These are phyloP conservation scores for Phytophthora citrophthora DNA, from an alignment of 352 stramenopile genomes.

Conservation along the genomic window DNA sequence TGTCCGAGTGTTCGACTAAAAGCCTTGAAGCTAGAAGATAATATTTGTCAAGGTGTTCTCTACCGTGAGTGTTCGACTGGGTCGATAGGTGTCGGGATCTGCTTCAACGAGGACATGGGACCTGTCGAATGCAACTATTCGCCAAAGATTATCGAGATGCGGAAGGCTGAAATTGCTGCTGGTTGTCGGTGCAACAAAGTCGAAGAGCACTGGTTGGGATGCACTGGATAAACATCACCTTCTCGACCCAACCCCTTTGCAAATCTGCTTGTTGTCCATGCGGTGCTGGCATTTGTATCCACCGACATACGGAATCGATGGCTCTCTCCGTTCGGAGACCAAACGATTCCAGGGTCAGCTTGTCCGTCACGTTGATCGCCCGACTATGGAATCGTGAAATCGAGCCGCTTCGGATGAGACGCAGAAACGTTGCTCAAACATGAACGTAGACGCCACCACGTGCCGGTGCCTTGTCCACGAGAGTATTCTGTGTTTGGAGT, in stretches of 20 bases:
- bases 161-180: constrained; percentile 26
- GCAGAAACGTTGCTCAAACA: constrained; percentile 9
- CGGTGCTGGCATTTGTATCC: constrained; percentile 17
- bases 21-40: background rate
- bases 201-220: constrained; percentile 39
- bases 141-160: constrained; percentile 30
- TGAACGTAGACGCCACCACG: constrained; percentile 26
- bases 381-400: constrained; percentile 23
- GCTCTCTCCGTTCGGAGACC: background rate
- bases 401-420: constrained; percentile 15
- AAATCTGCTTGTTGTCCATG: constrained; percentile 19
- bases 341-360: background rate
- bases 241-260: background rate
- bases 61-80: constrained; percentile 27
- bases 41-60: constrained; percentile 30
- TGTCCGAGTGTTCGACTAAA: constrained; percentile 7
- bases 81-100: constrained; percentile 26
- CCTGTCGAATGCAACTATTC: constrained; percentile 24
- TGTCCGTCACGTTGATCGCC: background rate
- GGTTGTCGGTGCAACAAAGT: constrained; percentile 21
- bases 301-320: constrained; percentile 24
- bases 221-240: background rate
- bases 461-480: constrained; percentile 27
- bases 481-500: constrained; percentile 31
- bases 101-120: constrained; percentile 36